Evolutionary conservation across 176 grass and related monocot genomes (phyloP).

Genomic region (Eremochloa ophiuroides): DNA sequence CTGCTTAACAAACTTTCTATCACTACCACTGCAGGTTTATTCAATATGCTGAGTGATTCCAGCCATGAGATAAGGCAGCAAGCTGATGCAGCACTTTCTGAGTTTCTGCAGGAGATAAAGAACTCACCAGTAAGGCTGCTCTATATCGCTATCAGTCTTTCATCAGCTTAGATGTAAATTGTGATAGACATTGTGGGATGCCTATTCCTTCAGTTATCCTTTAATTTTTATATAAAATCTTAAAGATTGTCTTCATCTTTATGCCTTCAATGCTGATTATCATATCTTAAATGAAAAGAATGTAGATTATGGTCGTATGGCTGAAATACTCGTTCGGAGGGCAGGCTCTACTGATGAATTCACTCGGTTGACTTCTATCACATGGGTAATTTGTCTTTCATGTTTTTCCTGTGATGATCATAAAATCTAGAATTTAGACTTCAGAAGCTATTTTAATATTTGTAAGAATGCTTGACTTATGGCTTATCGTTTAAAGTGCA

Average conservation of each 20-base stretch:
- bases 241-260: background rate
- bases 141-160: background rate
- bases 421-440: constrained; percentile 1
- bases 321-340: constrained; percentile 96
- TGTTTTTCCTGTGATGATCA: constrained; percentile 6
- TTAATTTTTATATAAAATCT: constrained; percentile 7
- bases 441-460: constrained; percentile 15
- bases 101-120: constrained; percentile 99
- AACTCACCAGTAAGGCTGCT: constrained; percentile 91
- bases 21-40: constrained; percentile 60
- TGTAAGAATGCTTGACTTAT: constrained; percentile 29
- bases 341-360: constrained; percentile 90
- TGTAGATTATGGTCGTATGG: constrained; percentile 99
- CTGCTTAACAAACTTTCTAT: constrained; percentile 18
- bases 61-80: constrained; percentile 98
- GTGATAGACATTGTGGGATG: background rate
- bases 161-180: constrained; percentile 10
- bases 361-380: constrained; percentile 94
- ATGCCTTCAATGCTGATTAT: constrained; percentile 26
- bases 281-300: constrained; percentile 56
- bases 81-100: constrained; percentile 95
- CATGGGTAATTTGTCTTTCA: constrained; percentile 72
- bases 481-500: constrained; percentile 45
- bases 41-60: constrained; percentile 98
- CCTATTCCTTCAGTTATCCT: background rate